Conservation (phyloP, 768 basidiomycete genomes). For the Trametes coccinea region DNA sequence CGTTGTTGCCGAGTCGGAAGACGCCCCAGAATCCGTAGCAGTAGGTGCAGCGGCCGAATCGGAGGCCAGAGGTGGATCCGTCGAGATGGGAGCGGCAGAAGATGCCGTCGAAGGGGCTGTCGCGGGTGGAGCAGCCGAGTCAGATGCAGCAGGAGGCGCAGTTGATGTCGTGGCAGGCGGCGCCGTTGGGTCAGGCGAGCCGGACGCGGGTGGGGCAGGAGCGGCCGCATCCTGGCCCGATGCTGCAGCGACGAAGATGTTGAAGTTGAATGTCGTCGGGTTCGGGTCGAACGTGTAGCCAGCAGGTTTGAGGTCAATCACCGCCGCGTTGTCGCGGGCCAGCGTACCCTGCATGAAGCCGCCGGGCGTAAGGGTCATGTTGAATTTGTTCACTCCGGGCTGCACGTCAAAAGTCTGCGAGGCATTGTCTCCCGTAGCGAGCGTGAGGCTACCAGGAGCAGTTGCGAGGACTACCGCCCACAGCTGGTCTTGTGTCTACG, state of each 20-base stretch:
- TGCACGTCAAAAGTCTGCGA: conserved; percentile 40
- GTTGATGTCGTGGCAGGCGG: background rate
- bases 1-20: no score
- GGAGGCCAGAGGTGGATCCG: background rate
- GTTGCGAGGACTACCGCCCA: conserved; percentile 67
- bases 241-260: conserved; percentile 50
- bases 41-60: background rate
- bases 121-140: background rate
- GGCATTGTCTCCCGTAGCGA: conserved; percentile 44
- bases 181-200: no score
- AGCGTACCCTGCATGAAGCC: conserved; percentile 57
- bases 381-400: conserved; percentile 61
- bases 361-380: conserved; percentile 52
- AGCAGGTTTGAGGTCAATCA: conserved; percentile 49
- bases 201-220: background rate
- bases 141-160: background rate
- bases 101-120: background rate
- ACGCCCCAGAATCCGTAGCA: no score
- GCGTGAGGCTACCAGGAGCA: conserved; percentile 50
- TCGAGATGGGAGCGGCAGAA: background rate
- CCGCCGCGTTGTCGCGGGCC: conserved; percentile 47
- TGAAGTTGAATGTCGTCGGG: conserved; percentile 55
- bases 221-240: background rate
- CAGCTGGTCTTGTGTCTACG: conserved; percentile 50
- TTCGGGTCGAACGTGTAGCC: conserved; percentile 42